These are phyloP conservation scores for Antitrichia curtipendula DNA, from an alignment of 225 moss, liverwort and hornwort genomes.

Conservation along the genomic window DNA sequence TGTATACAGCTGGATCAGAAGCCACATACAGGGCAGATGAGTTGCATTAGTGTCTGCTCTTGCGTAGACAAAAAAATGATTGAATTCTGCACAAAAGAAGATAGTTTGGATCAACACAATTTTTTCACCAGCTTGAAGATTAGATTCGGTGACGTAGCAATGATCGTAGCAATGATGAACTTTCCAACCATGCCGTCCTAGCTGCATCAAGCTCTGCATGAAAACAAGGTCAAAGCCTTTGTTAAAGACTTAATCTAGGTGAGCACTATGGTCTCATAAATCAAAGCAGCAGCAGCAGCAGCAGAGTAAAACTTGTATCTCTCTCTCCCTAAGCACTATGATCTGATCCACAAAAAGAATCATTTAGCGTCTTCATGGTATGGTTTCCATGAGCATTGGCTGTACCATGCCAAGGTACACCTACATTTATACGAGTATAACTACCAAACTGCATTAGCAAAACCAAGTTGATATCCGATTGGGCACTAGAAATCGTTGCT, in stretches of 20 bases:
- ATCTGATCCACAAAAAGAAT: neutral
- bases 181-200: neutral
- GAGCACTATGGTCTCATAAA: neutral
- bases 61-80: slow-evolving; percentile 25
- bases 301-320: neutral
- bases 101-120: slow-evolving; percentile 1
- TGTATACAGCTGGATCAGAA: neutral
- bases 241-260: neutral
- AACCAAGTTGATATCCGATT: neutral
- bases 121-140: slow-evolving; percentile 4
- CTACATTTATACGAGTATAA: neutral
- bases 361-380: neutral
- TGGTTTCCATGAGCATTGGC: neutral
- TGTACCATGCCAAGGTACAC: neutral
- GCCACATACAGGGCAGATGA: slow-evolving; percentile 1
- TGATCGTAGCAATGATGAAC: neutral
- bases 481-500: neutral
- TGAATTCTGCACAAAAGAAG: slow-evolving; percentile 21
- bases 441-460: neutral
- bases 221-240: neutral
- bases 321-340: neutral
- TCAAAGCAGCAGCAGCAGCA: neutral
- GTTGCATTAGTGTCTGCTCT: slow-evolving; percentile 7
- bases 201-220: slow-evolving; percentile 16
- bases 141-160: neutral